These are phyloP conservation scores for Fraxinus excelsior DNA, from an alignment of 257 asterid genomes.

Conservation along the genomic window DNA sequence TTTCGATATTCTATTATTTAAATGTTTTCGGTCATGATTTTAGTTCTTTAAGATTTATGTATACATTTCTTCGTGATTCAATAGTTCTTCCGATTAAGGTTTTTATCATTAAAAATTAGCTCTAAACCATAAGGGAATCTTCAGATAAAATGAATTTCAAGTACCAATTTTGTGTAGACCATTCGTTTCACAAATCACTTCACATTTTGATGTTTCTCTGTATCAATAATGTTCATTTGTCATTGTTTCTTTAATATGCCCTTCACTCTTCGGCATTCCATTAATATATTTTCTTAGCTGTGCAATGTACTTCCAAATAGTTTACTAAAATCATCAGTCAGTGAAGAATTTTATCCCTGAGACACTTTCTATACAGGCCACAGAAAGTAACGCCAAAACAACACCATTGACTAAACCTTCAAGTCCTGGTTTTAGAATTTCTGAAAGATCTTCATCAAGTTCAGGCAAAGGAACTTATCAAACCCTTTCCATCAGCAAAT, in stretches of 20 bases:
- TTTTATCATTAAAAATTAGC: neutral
- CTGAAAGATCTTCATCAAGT: conserved; percentile 24
- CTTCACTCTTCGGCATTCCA: neutral
- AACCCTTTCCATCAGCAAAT: conserved; percentile 19
- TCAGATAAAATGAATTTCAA: neutral
- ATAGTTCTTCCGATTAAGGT: neutral
- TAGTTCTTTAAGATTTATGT: neutral
- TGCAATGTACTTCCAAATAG: neutral
- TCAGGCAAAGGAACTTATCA: conserved; percentile 19
- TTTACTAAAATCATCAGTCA: neutral
- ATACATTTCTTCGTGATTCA: neutral
- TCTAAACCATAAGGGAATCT: neutral
- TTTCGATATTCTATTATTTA: neutral
- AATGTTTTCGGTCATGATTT: neutral
- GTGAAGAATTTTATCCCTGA: neutral
- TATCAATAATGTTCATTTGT: neutral
- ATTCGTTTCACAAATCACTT: neutral
- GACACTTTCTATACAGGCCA: conserved; percentile 29
- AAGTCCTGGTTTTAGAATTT: conserved; percentile 28
- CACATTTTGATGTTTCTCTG: neutral
- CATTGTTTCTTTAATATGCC: neutral
- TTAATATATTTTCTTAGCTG: neutral
- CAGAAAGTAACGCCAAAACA: conserved; percentile 30
- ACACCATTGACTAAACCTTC: conserved; percentile 33
- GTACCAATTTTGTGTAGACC: neutral